phyloP scores from a whole-genome alignment of 2,329 filamentous ascomycete species.

The Ceratocystis cacaofunesta region DNA sequence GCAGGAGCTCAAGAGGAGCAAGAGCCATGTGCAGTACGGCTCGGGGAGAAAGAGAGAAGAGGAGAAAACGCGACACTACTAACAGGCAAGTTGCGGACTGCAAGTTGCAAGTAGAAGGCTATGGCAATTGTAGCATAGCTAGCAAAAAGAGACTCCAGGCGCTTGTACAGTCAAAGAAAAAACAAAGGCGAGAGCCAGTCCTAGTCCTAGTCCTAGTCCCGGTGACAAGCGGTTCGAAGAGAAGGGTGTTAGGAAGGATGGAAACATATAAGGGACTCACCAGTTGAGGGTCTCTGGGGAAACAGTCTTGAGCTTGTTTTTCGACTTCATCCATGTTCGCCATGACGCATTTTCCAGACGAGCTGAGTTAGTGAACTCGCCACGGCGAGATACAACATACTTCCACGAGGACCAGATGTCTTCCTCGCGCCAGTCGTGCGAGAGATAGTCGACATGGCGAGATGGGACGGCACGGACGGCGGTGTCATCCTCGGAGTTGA shows the following conservation, averaged over 20 bases:
- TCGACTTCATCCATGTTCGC: conserved; percentile 91
- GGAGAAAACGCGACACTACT: not conserved
- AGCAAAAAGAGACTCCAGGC: not conserved
- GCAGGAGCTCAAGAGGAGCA: not conserved
- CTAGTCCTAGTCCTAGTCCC: not conserved
- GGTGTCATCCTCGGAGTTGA: conserved; percentile 58
- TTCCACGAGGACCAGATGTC: conserved; percentile 98
- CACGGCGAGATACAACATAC: conserved; percentile 69
- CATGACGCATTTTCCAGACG: conserved; percentile 91
- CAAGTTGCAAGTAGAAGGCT: not conserved
- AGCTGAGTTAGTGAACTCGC: conserved; percentile 64
- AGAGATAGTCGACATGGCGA: conserved; percentile 87
- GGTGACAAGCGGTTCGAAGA: not conserved
- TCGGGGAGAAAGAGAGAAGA: not conserved
- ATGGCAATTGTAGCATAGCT: not conserved
- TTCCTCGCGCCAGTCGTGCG: conserved; percentile 84
- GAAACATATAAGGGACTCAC: conserved; percentile 35
- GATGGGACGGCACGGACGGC: conserved; percentile 61
- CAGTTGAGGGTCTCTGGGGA: conserved; percentile 88
- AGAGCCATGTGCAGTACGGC: not conserved
- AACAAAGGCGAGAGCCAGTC: not conserved
- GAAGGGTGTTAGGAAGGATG: not conserved
- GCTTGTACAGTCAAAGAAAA: not conserved
- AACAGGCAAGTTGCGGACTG: not conserved
- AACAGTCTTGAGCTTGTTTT: conserved; percentile 73